Evolutionary conservation across 441 rosid genomes (phyloP), one percentile per base, ranked within the genome.

Genomic region (Erysimum cheiri): DNA sequence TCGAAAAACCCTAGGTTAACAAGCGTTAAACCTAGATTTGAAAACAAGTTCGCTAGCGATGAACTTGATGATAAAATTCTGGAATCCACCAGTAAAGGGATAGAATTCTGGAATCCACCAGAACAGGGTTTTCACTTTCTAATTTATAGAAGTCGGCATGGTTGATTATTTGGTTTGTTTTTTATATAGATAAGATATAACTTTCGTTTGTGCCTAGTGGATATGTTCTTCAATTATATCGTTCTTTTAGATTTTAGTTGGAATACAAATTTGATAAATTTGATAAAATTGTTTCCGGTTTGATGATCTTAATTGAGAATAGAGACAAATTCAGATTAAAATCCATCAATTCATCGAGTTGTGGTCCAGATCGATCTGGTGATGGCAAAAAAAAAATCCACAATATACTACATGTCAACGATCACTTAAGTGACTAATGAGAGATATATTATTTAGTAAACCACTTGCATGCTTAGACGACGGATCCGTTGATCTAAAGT

Each of bases 101-200:
- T 22, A 22, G 24, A 22, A 22, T 22, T 22, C 24, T 22, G 24
- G 24, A 22, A 22, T 22, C 24, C 24, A 22, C 24, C 24, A 22
- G 24, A 22, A 22, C 24, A 22, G 24, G 24, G 24, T n/a, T n/a
- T 6, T 65, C 11, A 8, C 49, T 52, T 14, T 65, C 49, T 37
- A 50, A 41, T 50, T 37, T n/a, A 47, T 47, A 47, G 28, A 11
- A 47, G n/a, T 15, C 26, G 48, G 70, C 12, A 52, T 37, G 60
- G 49, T 37, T 4, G 1, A 53, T 19, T 26, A 47, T 9, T 7
- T 47, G 5, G 11, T 47, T 19, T 22, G 22, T 4, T 35, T 47
- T 8, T 17, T 12, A 3, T 3, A 22, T 48, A 48, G 53, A 9
- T 48, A 4, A 48, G 7, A 48, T 48, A 48, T 19, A 32, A 17